Conservation (phyloP, 768 basidiomycete species). For the Mycena capillaripes region DNA sequence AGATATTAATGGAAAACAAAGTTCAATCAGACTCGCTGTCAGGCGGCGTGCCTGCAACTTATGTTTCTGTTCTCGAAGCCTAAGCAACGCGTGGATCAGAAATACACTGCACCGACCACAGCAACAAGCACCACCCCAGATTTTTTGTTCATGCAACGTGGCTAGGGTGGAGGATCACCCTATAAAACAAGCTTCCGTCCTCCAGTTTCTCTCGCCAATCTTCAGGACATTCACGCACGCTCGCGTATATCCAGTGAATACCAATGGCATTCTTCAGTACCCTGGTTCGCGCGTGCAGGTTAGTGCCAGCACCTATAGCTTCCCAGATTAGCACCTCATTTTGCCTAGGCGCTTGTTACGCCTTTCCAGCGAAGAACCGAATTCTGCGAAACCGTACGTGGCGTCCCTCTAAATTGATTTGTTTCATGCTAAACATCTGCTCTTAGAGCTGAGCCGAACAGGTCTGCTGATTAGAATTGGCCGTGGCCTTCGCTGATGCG, state of each 20-base stretch:
- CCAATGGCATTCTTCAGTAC: background rate
- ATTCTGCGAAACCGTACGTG: constrained; percentile 1
- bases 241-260: too few relatives aligned
- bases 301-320: background rate
- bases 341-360: constrained; percentile 1
- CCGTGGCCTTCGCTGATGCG: background rate
- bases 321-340: background rate
- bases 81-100: background rate
- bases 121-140: background rate
- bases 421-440: background rate
- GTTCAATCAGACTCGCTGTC: background rate
- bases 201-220: too few relatives aligned
- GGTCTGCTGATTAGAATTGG: background rate
- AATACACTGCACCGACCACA: background rate
- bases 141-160: background rate
- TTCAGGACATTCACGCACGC: too few relatives aligned
- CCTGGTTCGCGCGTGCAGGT: background rate
- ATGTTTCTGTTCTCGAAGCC: background rate
- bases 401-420: background rate
- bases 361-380: constrained; percentile 4
- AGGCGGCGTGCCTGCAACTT: background rate
- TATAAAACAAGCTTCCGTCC: background rate
- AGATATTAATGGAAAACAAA: too few relatives aligned
- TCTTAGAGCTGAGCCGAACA: background rate
- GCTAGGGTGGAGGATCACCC: too few relatives aligned